A percentile compares a stretch with the other conserved stretches of the same genome.
Evolutionary conservation across 345 rosid species (phyloP).

Genomic region (Diplotaxis tenuifolia): DNA sequence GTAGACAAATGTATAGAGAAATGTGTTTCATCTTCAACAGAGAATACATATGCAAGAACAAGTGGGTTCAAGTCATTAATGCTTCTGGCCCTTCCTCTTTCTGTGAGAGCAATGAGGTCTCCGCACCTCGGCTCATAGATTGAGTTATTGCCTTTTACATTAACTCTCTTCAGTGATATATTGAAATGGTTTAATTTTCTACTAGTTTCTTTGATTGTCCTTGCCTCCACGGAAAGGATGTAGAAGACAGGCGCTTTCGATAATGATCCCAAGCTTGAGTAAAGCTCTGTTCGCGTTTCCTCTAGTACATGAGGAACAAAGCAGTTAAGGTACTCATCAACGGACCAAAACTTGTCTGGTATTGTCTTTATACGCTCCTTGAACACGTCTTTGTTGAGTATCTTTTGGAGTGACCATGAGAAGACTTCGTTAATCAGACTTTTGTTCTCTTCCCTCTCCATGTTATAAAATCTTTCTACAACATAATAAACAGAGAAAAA

Average conservation of each 20-base stretch:
- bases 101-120: constrained; percentile 41
- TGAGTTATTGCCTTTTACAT: neutral
- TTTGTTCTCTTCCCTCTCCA: constrained; percentile 4
- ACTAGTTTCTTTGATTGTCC: neutral
- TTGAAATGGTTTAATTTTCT: constrained; percentile 18
- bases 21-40: neutral
- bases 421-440: constrained; percentile 27
- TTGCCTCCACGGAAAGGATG: neutral
- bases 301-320: constrained; percentile 38
- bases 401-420: constrained; percentile 38
- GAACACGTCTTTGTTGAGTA: constrained; percentile 31
- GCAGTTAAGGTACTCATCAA: constrained; percentile 26
- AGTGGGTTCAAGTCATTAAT: constrained; percentile 30
- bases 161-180: neutral
- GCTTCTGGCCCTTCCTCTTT: constrained; percentile 21
- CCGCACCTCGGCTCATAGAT: constrained; percentile 36
- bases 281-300: constrained; percentile 41
- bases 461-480: neutral
- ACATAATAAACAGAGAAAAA: neutral
- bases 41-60: constrained; percentile 36
- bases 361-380: constrained; percentile 33
- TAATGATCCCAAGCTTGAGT: constrained; percentile 26
- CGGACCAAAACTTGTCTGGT: constrained; percentile 36
- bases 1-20: constrained; percentile 33
- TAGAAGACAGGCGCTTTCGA: constrained; percentile 21